These are phyloP conservation scores for Candida pseudocylindracea DNA, from an alignment of 1,139 yeast species.

Conservation along the genomic window DNA sequence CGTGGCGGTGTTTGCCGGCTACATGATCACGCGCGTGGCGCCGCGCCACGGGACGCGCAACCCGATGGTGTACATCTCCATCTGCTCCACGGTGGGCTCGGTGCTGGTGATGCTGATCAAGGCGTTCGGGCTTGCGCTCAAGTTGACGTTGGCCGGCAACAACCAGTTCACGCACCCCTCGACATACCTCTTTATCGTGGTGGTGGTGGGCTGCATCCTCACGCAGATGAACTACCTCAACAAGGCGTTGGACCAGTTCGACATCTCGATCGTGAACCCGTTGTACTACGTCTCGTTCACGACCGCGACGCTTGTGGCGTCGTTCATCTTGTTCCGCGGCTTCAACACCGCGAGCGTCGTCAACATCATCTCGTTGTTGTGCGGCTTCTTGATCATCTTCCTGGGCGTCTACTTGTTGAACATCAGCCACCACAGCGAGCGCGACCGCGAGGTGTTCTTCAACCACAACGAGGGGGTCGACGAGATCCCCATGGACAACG, in stretches of 20 bases:
- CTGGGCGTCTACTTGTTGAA: slow-evolving; percentile 73
- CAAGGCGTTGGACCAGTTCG: slow-evolving; percentile 84
- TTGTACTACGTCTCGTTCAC: slow-evolving; percentile 82
- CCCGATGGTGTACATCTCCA: slow-evolving; percentile 79
- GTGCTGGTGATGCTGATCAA: slow-evolving; percentile 83
- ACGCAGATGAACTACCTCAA: slow-evolving; percentile 91
- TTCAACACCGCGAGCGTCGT: slow-evolving; percentile 71
- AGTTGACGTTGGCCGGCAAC: slow-evolving; percentile 69
- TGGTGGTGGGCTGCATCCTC: slow-evolving; percentile 62
- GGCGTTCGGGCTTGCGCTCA: slow-evolving; percentile 84
- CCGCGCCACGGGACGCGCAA: slow-evolving; percentile 63
- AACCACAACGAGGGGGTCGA: slow-evolving; percentile 31
- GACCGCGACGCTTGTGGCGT: slow-evolving; percentile 69
- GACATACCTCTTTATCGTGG: slow-evolving; percentile 60
- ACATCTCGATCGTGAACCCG: slow-evolving; percentile 83
- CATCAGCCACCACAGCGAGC: slow-evolving; percentile 47
- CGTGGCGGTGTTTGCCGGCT: slow-evolving; percentile 44
- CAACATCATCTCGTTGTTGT: slow-evolving; percentile 62
- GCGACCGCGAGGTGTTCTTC: slow-evolving; percentile 33
- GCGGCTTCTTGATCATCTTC: slow-evolving; percentile 75
- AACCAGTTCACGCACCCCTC: slow-evolving; percentile 76
- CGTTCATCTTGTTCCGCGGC: slow-evolving; percentile 70
- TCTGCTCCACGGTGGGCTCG: slow-evolving; percentile 81
- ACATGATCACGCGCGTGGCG: slow-evolving; percentile 68
- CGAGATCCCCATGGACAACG: slow-evolving; percentile 60